phyloP scores from a whole-genome alignment of 2,329 filamentous ascomycete species.

The Myriangium duriaei region DNA sequence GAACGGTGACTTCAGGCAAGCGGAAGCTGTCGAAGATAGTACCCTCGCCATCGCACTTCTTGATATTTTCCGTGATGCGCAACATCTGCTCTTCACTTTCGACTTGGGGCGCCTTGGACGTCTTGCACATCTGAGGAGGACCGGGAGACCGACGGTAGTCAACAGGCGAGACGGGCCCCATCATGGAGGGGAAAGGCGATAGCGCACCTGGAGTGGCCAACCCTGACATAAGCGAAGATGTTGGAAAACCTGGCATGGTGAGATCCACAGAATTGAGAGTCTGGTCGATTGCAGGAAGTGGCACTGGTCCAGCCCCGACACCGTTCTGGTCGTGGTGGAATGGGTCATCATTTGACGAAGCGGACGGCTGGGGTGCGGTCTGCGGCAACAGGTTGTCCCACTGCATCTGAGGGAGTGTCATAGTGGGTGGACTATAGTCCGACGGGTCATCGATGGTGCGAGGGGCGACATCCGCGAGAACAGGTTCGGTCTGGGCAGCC shows the following conservation, averaged over 20 bases:
- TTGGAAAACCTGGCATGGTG: slow-evolving; percentile 44
- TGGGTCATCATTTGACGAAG: slow-evolving; percentile 16
- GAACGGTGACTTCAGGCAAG: slow-evolving; percentile 62
- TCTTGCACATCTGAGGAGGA: slow-evolving; percentile 51
- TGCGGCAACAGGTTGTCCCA: slow-evolving; percentile 83
- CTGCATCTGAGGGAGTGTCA: slow-evolving; percentile 72
- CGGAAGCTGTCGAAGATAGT: slow-evolving; percentile 82
- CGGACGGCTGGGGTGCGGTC: slow-evolving; percentile 53
- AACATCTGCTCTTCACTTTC: slow-evolving; percentile 74
- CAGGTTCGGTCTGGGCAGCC: slow-evolving; percentile 46
- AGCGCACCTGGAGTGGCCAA: slow-evolving; percentile 60
- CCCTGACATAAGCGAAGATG: slow-evolving; percentile 56
- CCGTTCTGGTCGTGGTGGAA: slow-evolving; percentile 3
- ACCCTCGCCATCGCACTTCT: slow-evolving; percentile 64
- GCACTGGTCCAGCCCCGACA: neutral
- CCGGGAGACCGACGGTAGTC: slow-evolving; percentile 59
- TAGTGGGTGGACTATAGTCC: slow-evolving; percentile 59
- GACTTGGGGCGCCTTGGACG: slow-evolving; percentile 66
- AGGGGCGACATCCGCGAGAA: slow-evolving; percentile 59
- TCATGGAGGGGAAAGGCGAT: slow-evolving; percentile 58
- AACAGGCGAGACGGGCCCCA: slow-evolving; percentile 53
- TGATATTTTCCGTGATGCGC: slow-evolving; percentile 75
- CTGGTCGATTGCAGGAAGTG: slow-evolving; percentile 37
- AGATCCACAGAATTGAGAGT: slow-evolving; percentile 28
- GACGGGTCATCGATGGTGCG: slow-evolving; percentile 66